Evolutionary conservation across 768 basidiomycete genomes (phyloP).

Genomic region (Panellus pusillus): DNA sequence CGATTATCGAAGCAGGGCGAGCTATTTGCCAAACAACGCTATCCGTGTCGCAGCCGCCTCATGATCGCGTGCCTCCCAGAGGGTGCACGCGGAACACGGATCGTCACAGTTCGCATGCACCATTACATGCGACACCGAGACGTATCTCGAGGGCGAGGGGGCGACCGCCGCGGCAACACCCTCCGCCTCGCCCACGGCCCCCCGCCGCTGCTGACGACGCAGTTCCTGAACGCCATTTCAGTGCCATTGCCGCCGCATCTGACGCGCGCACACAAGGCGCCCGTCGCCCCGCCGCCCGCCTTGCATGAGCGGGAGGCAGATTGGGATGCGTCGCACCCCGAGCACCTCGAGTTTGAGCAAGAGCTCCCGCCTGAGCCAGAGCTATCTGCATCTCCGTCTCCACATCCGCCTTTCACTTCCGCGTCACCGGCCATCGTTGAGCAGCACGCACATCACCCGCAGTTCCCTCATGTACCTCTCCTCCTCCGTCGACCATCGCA

Average conservation of each 20-base stretch:
- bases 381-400: background rate
- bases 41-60: constrained; percentile 45
- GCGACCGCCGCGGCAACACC: background rate
- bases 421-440: too few species aligned
- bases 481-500: too few species aligned
- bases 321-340: constrained; percentile 1
- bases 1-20: constrained; percentile 39
- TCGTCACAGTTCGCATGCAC: constrained; percentile 44
- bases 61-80: constrained; percentile 45
- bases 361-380: background rate
- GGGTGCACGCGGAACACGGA: constrained; percentile 20
- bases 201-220: background rate
- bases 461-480: too few species aligned
- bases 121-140: constrained; percentile 45
- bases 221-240: constrained; percentile 7
- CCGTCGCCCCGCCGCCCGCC: constrained; percentile 5
- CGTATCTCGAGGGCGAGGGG: constrained; percentile 36
- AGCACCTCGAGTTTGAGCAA: background rate
- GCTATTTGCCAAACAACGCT: constrained; percentile 40
- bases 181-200: background rate
- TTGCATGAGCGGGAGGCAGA: constrained; percentile 10
- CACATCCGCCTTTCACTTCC: background rate
- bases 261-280: background rate
- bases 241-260: constrained; percentile 9
- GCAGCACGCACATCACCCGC: too few species aligned